Base-by-base conservation (phyloP, 2,329 filamentous ascomycete species). In the Shiraia sp. region DNA sequence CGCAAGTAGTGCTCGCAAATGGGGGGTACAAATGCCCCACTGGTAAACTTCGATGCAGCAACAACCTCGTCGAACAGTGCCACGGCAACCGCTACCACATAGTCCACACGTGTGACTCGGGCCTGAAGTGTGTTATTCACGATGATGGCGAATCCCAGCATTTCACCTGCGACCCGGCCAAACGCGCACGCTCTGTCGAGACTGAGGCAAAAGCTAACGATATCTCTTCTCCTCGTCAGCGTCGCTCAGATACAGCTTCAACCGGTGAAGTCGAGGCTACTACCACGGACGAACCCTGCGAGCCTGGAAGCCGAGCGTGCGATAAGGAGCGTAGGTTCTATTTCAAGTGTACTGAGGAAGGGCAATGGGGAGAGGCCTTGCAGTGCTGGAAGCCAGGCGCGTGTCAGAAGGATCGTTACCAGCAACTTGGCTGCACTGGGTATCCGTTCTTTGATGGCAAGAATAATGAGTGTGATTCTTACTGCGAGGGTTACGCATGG, bases 241-340 rank as follows among this genome's bases (percentile, higher is more conserved):
- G 14, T n/a, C 14, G 29, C n/a, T 6, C 15, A 13, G 29, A 31
- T 6, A 15, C 19, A 13, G 19, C 29, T 6, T 15, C n/a, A 4
- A n/a, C 15, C 31, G 37, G 24, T n/a, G 25, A 16, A 14, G 24
- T 34, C 15, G 24, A 35, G 10, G 19, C 14, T 16, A 31, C 24
- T 14, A 9, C 33, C 24, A 19, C n/a, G n/a, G n/a, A n/a, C n/a
- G n/a, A n/a, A n/a, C n/a, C n/a, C n/a, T 44, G 41, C 26, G 28
- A 12, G 9, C 31, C 41, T 10, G 13, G 23, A 5, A 17, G 23
- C 13, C 15, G 17, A 4, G 36, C 36, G 10, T 44, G 41, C 31
- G 41, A 39, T 31, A 30, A 31, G 3, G 22, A 39, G 10, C 36
- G 31, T 6, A 31, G 36, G n/a, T 35, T 38, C 31, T 32, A 35